phyloP scores from a whole-genome alignment of 257 asterid genomes.

The Solanum piurae region DNA sequence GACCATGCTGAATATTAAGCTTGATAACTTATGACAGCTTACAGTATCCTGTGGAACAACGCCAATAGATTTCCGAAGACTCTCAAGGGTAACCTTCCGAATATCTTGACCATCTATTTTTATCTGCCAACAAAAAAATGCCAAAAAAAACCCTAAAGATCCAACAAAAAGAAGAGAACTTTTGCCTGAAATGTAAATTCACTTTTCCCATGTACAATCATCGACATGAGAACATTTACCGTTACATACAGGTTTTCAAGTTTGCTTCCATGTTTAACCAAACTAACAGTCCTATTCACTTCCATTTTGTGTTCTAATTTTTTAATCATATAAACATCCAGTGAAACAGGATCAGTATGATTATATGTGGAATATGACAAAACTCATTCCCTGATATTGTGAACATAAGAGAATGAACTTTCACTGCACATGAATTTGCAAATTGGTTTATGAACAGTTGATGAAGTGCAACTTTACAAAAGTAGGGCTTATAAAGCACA shows the following conservation, averaged over 20 bases:
- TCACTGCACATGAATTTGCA: background rate
- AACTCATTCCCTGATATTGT: background rate
- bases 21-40: conserved; percentile 25
- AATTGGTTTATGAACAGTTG: background rate
- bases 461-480: background rate
- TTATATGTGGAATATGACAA: background rate
- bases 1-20: background rate
- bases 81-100: conserved; percentile 67
- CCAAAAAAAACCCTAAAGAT: background rate
- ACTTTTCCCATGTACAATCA: background rate
- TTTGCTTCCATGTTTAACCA: background rate
- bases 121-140: conserved; percentile 40
- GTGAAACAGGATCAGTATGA: background rate
- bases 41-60: conserved; percentile 99
- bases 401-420: background rate
- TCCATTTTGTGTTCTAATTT: background rate
- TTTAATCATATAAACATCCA: background rate
- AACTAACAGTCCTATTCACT: background rate
- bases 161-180: background rate
- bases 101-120: conserved; percentile 89
- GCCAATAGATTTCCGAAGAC: conserved; percentile 89
- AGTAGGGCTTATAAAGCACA: background rate
- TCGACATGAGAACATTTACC: background rate
- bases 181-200: background rate
- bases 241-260: background rate